Base-by-base conservation (phyloP, 768 basidiomycete species). In the Mrakia hoshinonis region DNA sequence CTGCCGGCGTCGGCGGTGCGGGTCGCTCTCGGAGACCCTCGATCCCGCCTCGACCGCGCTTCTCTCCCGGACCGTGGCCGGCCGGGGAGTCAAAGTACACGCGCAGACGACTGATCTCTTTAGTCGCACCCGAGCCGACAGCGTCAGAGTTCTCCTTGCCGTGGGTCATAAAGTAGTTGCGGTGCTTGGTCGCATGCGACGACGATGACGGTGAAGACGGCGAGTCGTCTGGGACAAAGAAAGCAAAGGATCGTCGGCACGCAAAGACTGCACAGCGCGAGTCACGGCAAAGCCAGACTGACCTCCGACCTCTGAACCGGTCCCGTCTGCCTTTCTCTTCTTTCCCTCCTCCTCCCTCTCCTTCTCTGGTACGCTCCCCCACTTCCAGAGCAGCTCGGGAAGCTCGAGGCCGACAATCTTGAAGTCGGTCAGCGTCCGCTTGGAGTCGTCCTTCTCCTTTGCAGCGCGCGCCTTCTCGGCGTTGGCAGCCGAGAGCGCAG, bases 341-440 rank as follows among this genome's bases (percentile, higher is more conserved):
- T 67, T 70, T 65, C 39, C 64, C 72, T 72, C 68, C 38, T 70
- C 70, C 51, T 68, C 74, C 74, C 61, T 66, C 74, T 74, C 65
- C 62, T 66, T 47, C 54, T 73, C 74, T 15, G 72, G 73, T 4
- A 78, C 74, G 34, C 82, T 75, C 73, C 92, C 92, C 95, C 95
- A 97, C 63, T 83, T 84, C 95, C 95, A 97, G 75, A 81, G 82
- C 71, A 96, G 82, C 75, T 89, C 87, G 76, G 83, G 86, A 75
- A 96, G 89, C 78, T 90, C 87, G 75, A 97, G 83, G 34, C 90
- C 93, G 77, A 94, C 83, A 78, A 99, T 92, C 82, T 95, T 91
- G 85, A 99, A 99, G 82, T 98, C 95, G 47, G 93, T 97, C 75
- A 99, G 87, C 38, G 94, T 96, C 76, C 91, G 86, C 77, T 88